Evolutionary conservation across 805 yeast genomes (phyloP), one percentile per base, ranked within the genome.

Genomic region (Lachancea meyersii): DNA sequence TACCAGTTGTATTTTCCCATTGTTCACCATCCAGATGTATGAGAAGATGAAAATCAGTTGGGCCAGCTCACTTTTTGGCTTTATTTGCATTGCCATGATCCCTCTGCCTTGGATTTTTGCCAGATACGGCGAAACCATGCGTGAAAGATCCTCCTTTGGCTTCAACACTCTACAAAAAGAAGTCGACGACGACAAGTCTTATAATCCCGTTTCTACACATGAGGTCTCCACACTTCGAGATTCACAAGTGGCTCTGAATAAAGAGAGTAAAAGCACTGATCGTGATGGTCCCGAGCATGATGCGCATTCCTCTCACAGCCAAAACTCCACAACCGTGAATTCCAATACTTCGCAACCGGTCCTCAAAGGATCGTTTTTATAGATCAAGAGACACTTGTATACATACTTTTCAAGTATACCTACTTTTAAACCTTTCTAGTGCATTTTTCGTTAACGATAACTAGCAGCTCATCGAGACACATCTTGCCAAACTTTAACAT

Each of bases 11-110:
- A 85, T 80, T 17, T 81, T 88, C 71, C 96, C 96, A 43, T 69
- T 88, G 46, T 87, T 88, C 65, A 84, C 88, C 1, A 75, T 79
- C 17, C 96, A 87, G 64, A 85, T 88, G 95, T 81, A 82, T 67
- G 60, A 72, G 16, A 79, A 72, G 34, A 68, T 88, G 55, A 79
- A 79, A 31, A 76, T 80, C 50, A 84, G 76, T 53, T 86, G 95
- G 94, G 96, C 95, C 9, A 69, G 82, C 24, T 75, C 87, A 0
- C 51, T 82, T 6, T 76, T 82, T 62, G 75, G 67, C 0, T 79
- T 82, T 51, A 73, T 83, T 57, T 72, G 86, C 7, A 61, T 87
- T 24, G 82, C 79, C 0, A 68, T 83, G 77, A 67, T 80, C 17
- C 89, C 91, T 11, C 80, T 82, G 39, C 91, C 91, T 10, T 83